Evolutionary conservation across 331 rosid genomes (phyloP), one percentile per base, ranked within the genome.

Genomic region (Rhamnella rubrinervis): DNA sequence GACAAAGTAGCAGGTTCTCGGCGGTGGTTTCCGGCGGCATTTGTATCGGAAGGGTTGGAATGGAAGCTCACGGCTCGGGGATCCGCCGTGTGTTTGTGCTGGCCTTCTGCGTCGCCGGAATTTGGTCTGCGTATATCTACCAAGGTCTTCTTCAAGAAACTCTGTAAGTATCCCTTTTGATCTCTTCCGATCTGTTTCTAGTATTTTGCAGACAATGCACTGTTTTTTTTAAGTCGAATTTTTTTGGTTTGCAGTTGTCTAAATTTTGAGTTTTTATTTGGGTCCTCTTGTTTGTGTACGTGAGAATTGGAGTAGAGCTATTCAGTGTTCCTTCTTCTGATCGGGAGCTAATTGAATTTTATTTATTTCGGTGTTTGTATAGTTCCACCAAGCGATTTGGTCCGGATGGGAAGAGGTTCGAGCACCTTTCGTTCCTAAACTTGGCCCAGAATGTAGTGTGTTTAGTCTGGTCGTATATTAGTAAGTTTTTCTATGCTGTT

Each of bases 101-200:
- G 52, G 96, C 85, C 58, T 89, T 95, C 62, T 95, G 96, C 82
- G 86, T 91, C 38, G 84, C 80, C 75, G 99, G 99, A 31, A 95
- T 95, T 65, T 95, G 99, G 97, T 76, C 96, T 12, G 97, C 99
- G 0, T 95, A 95, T 72, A 95, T 95, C 68, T 95, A 95, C 76
- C 99, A 95, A 79, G 99, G 99, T 59, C 68, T 95, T 78, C 97
- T 95, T 47, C 99, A 95, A 85, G 99, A 95, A 85, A 89, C 89
- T 16, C 81, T 95, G 99, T 95, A 66, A 80, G 92, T 65, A 38
- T 19, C 2, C 35, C 40, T 18, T 40, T 40, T 40, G 46, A 40
- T 40, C 0, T 40, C 46, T 40, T 40, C 14, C 15, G 1, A 58
- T n/a, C 35, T 16, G n/a, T 11, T 63, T 15, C 44, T 15, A 19